phyloP scores from a whole-genome alignment of 441 rosid genomes.

The Arabidopsis lyrata region DNA sequence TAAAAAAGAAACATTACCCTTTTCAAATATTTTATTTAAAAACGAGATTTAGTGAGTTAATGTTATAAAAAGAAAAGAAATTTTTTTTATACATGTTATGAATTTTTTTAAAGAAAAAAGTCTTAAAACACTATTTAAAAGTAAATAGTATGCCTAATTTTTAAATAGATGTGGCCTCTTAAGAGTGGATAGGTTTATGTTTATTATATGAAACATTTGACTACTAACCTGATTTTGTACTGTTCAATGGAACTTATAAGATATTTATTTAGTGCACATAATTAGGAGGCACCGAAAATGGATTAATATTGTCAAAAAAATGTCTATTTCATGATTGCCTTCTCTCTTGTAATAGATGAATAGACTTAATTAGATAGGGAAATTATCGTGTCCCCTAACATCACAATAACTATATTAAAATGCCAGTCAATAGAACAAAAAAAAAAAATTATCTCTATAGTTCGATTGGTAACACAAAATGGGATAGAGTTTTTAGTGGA shows the following conservation, averaged over 20 bases:
- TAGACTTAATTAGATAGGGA: neutral
- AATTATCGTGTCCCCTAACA: neutral
- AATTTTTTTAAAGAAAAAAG: too few species aligned
- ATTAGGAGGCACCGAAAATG: neutral
- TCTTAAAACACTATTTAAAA: too few species aligned
- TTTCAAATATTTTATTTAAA: too few species aligned
- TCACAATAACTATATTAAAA: neutral
- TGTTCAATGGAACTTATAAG: neutral
- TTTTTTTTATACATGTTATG: too few species aligned
- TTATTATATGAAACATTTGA: neutral
- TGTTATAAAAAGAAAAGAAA: too few species aligned
- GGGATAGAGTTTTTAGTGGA: too few species aligned
- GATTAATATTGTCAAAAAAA: neutral
- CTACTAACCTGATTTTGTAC: neutral
- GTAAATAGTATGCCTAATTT: too few species aligned
- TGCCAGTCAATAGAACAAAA: neutral
- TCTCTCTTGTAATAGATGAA: neutral
- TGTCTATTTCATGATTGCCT: neutral
- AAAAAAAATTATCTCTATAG: neutral
- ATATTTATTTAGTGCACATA: slow-evolving; percentile 5
- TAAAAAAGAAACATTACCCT: too few species aligned
- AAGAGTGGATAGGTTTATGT: too few species aligned
- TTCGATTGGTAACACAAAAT: too few species aligned
- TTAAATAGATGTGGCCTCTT: too few species aligned
- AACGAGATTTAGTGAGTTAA: too few species aligned